A percentile compares a stretch with the other conserved stretches of the same genome.
Evolutionary conservation across 2,329 filamentous ascomycete species (phyloP).

Genomic region (Arthrobotrys conoides): DNA sequence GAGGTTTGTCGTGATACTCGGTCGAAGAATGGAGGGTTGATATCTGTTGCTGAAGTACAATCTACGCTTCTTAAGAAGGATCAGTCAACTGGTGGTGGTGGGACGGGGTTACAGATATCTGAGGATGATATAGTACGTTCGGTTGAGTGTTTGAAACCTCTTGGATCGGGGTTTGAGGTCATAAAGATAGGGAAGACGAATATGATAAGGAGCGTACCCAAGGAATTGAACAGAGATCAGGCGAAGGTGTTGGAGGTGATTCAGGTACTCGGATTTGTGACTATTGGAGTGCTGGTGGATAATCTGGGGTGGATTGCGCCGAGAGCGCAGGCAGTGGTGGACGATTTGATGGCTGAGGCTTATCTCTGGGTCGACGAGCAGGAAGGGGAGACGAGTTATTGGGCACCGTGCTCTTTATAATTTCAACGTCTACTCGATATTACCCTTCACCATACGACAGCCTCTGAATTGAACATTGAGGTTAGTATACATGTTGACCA

Average conservation of each 20-base stretch:
- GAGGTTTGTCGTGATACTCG: slow-evolving; percentile 90
- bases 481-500: neutral
- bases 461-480: neutral
- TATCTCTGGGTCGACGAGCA: slow-evolving; percentile 96
- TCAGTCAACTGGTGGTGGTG: slow-evolving; percentile 77
- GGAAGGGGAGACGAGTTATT: slow-evolving; percentile 89
- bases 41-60: slow-evolving; percentile 84
- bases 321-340: slow-evolving; percentile 87
- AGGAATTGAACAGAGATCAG: slow-evolving; percentile 95
- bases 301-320: slow-evolving; percentile 90
- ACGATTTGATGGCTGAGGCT: slow-evolving; percentile 88
- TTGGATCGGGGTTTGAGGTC: slow-evolving; percentile 89
- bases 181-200: slow-evolving; percentile 85
- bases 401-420: slow-evolving; percentile 74
- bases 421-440: neutral
- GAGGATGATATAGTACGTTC: slow-evolving; percentile 89
- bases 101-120: slow-evolving; percentile 68
- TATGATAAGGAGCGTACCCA: slow-evolving; percentile 92
- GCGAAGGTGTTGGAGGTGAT: slow-evolving; percentile 86
- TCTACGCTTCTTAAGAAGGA: slow-evolving; percentile 77
- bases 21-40: slow-evolving; percentile 90
- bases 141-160: slow-evolving; percentile 85
- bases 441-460: neutral
- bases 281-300: slow-evolving; percentile 85
- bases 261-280: slow-evolving; percentile 83